Evolutionary conservation across 805 yeast genomes (phyloP).

Genomic region (Torulaspora franciscae): DNA sequence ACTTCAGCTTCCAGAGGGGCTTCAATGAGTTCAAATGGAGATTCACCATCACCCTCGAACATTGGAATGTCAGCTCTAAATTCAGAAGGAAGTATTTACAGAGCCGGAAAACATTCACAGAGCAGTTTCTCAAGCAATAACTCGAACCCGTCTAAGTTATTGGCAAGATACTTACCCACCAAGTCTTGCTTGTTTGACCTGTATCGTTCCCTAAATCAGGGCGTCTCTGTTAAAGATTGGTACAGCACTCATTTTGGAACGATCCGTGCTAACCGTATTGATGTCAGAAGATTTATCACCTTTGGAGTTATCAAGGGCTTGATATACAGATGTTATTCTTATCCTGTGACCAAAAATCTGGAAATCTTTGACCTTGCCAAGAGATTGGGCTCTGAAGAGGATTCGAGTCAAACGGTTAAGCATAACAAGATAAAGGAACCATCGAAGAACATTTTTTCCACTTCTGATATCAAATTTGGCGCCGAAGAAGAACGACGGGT

Average conservation of each 20-base stretch:
- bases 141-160: slow-evolving; percentile 8
- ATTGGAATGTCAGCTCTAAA: slow-evolving; percentile 1
- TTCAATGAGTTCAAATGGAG: slow-evolving; percentile 23
- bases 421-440: slow-evolving; percentile 10
- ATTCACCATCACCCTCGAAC: slow-evolving; percentile 1
- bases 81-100: slow-evolving; percentile 4
- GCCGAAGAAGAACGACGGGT: slow-evolving; percentile 2
- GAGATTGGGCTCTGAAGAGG: slow-evolving; percentile 14
- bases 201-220: slow-evolving; percentile 73
- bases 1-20: slow-evolving; percentile 27
- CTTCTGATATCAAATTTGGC: slow-evolving; percentile 32
- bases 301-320: slow-evolving; percentile 82
- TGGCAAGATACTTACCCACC: slow-evolving; percentile 44
- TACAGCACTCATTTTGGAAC: slow-evolving; percentile 56
- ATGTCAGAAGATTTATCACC: slow-evolving; percentile 74
- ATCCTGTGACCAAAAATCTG: slow-evolving; percentile 50
- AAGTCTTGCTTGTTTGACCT: slow-evolving; percentile 64
- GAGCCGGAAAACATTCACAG: slow-evolving; percentile 14
- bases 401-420: slow-evolving; percentile 12
- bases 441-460: slow-evolving; percentile 27
- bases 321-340: slow-evolving; percentile 73
- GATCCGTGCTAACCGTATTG: slow-evolving; percentile 53
- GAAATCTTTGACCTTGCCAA: slow-evolving; percentile 15
- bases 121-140: slow-evolving; percentile 17
- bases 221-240: slow-evolving; percentile 78